Conservation (phyloP, 2,329 filamentous ascomycete genomes). For the Arthrocladium fulminans region DNA sequence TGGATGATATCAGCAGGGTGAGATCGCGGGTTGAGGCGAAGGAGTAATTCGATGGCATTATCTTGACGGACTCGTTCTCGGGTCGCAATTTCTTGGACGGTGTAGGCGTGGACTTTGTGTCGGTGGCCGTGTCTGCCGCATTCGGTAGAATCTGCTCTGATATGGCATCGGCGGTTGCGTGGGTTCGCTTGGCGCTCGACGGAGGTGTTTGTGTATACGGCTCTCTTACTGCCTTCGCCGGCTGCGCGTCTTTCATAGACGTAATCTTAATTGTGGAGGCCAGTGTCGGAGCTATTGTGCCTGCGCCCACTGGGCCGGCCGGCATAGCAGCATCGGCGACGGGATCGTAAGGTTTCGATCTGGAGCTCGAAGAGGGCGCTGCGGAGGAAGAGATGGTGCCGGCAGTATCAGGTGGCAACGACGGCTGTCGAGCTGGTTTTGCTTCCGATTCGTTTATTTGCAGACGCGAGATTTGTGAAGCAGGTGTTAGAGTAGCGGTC, state of each 20-base stretch:
- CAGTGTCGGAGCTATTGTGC: conserved; percentile 25
- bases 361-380: not conserved
- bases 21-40: conserved; percentile 74
- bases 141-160: not conserved
- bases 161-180: not conserved
- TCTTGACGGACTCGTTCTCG: conserved; percentile 40
- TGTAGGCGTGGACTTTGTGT: conserved; percentile 4
- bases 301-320: not conserved
- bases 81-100: conserved; percentile 38
- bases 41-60: conserved; percentile 64
- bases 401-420: too few relatives aligned
- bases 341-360: not conserved
- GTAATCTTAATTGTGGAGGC: conserved; percentile 4
- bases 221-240: not conserved
- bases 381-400: not conserved
- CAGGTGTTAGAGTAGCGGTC: not conserved
- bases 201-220: not conserved
- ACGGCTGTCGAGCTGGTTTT: not conserved
- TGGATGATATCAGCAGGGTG: conserved; percentile 82
- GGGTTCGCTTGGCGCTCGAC: not conserved
- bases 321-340: conserved; percentile 3
- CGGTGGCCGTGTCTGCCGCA: not conserved
- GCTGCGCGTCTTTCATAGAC: not conserved
- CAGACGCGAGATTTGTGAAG: not conserved
- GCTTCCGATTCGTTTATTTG: not conserved